These are phyloP conservation scores for Chalciporus chontae DNA, from an alignment of 768 basidiomycete species.

Conservation along the genomic window DNA sequence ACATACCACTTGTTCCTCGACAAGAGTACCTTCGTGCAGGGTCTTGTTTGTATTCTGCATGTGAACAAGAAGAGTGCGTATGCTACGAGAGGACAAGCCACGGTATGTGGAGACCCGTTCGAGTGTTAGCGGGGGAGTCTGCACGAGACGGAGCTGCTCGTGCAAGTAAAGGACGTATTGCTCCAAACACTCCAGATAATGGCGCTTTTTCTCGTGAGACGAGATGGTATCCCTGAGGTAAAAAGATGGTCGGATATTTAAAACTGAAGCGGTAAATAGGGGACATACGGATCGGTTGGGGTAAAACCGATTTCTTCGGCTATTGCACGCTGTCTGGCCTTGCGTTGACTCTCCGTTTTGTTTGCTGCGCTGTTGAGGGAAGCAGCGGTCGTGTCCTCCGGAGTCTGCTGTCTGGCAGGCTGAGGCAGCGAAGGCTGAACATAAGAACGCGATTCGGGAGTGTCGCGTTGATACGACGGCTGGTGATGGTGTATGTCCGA, in stretches of 20 bases:
- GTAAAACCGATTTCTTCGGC: slow-evolving; percentile 54
- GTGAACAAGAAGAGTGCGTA: slow-evolving; percentile 68
- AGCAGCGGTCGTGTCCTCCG: neutral
- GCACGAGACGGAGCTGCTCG: slow-evolving; percentile 52
- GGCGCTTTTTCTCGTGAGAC: slow-evolving; percentile 73
- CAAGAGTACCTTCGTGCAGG: slow-evolving; percentile 46
- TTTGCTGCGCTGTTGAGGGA: slow-evolving; percentile 9
- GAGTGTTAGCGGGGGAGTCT: slow-evolving; percentile 43
- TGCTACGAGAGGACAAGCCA: slow-evolving; percentile 60
- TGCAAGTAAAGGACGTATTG: slow-evolving; percentile 67
- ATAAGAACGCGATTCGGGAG: slow-evolving; percentile 4
- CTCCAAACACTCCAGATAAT: slow-evolving; percentile 71
- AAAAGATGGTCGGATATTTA: neutral
- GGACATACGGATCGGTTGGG: slow-evolving; percentile 59
- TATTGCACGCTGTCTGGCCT: slow-evolving; percentile 54
- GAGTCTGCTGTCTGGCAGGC: slow-evolving; percentile 9
- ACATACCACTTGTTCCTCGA: slow-evolving; percentile 55
- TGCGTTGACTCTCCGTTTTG: slow-evolving; percentile 49
- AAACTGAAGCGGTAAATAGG: neutral
- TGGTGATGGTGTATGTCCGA: slow-evolving; percentile 33
- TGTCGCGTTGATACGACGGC: slow-evolving; percentile 2
- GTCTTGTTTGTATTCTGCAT: slow-evolving; percentile 57
- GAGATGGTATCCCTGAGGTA: slow-evolving; percentile 60
- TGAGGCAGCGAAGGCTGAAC: slow-evolving; percentile 7
- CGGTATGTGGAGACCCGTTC: slow-evolving; percentile 50